These are phyloP conservation scores for Scheffersomyces cryptocercus DNA, from an alignment of 1,139 yeast species.

Conservation along the genomic window DNA sequence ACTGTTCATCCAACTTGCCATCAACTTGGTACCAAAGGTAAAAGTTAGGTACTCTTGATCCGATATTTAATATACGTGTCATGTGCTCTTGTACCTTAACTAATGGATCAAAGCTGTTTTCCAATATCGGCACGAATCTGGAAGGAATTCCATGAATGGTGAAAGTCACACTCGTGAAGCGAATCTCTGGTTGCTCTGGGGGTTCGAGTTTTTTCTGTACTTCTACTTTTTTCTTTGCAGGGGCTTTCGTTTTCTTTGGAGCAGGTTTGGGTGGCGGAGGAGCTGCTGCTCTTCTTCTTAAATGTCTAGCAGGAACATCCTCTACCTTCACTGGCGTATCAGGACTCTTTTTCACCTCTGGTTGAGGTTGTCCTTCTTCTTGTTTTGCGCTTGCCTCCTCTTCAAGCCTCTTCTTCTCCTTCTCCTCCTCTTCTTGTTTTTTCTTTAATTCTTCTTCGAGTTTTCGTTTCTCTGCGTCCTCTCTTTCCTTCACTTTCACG, in stretches of 20 bases:
- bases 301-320: slow-evolving; percentile 1
- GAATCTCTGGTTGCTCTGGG: slow-evolving; percentile 43
- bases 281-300: slow-evolving; percentile 4
- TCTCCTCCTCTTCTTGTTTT: slow-evolving; percentile 27
- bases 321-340: slow-evolving; percentile 1
- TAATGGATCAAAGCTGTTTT: slow-evolving; percentile 63
- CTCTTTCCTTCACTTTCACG: slow-evolving; percentile 8
- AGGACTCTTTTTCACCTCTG: slow-evolving; percentile 2
- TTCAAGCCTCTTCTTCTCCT: slow-evolving; percentile 19
- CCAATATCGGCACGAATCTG: slow-evolving; percentile 66
- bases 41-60: slow-evolving; percentile 60
- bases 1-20: slow-evolving; percentile 66
- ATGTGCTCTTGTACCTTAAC: slow-evolving; percentile 60
- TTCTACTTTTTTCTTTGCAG: slow-evolving; percentile 22
- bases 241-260: slow-evolving; percentile 23
- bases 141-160: slow-evolving; percentile 63
- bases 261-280: slow-evolving; percentile 20
- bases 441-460: slow-evolving; percentile 24
- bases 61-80: slow-evolving; percentile 60
- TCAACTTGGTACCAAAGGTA: slow-evolving; percentile 86
- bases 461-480: slow-evolving; percentile 22
- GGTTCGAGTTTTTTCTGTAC: slow-evolving; percentile 18
- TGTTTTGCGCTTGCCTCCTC: slow-evolving; percentile 20
- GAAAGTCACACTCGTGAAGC: slow-evolving; percentile 65
- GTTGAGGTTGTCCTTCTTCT: slow-evolving; percentile 20